Percentiles rank a stretch among this genome's conserved stretches.
Evolutionary conservation across 1,284 basidiomycete species (phyloP).

Genomic region (Somion occarium): DNA sequence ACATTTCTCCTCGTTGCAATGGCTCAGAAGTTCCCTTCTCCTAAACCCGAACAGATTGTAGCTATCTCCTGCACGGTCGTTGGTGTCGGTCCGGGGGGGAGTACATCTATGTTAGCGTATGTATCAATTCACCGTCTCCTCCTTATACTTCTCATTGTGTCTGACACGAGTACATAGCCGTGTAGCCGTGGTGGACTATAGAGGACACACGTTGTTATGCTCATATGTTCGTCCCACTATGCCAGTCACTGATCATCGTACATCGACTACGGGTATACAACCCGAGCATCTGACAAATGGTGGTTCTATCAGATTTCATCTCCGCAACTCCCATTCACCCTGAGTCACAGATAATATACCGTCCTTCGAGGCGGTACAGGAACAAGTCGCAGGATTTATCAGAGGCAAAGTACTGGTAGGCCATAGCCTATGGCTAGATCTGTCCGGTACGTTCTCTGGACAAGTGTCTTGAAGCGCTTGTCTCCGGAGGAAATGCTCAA

Average conservation of each 20-base stretch:
- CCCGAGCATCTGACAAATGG: constrained; percentile 39
- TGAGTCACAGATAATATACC: constrained; percentile 25
- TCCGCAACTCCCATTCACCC: background rate
- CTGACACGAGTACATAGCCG: constrained; percentile 35
- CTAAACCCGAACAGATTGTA: constrained; percentile 41
- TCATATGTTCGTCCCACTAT: constrained; percentile 64
- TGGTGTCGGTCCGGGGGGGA: constrained; percentile 73
- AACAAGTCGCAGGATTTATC: constrained; percentile 55
- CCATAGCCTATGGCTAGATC: constrained; percentile 72
- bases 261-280: constrained; percentile 65
- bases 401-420: constrained; percentile 67
- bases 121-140: constrained; percentile 21
- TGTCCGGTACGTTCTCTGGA: constrained; percentile 58
- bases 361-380: constrained; percentile 59
- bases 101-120: constrained; percentile 74
- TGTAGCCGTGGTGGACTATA: constrained; percentile 60
- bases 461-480: constrained; percentile 1
- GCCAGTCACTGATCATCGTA: constrained; percentile 70
- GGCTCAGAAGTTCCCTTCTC: constrained; percentile 29
- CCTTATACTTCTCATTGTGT: constrained; percentile 3
- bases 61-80: constrained; percentile 57
- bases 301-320: constrained; percentile 10
- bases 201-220: constrained; percentile 53
- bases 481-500: constrained; percentile 3
- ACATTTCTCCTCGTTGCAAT: no score